These are phyloP conservation scores for Globisporangium solare DNA, from an alignment of 352 stramenopile genomes.

Conservation along the genomic window DNA sequence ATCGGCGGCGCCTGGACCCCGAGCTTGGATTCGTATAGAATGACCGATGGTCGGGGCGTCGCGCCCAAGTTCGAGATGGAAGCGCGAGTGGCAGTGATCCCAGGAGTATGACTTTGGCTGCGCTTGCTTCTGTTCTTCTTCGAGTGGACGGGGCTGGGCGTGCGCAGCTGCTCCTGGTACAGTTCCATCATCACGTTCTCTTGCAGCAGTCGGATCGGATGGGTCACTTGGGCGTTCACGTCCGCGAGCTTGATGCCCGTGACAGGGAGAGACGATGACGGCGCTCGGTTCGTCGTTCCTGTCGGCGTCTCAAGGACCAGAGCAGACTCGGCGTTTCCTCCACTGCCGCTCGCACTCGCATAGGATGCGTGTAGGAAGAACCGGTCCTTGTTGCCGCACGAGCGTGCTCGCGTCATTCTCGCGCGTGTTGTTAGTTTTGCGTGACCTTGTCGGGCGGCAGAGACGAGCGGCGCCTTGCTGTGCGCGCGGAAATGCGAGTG, in stretches of 20 bases:
- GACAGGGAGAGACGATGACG: neutral
- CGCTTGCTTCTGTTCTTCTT: slow-evolving; percentile 1
- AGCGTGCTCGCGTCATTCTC: too few relatives aligned
- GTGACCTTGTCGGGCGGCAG: neutral
- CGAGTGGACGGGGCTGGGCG: slow-evolving; percentile 11
- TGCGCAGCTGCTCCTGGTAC: slow-evolving; percentile 35
- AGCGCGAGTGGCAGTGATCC: neutral
- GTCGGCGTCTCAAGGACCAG: slow-evolving; percentile 7
- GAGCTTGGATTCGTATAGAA: slow-evolving; percentile 8
- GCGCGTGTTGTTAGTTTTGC: neutral
- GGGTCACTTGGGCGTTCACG: slow-evolving; percentile 7
- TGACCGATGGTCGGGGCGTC: slow-evolving; percentile 10
- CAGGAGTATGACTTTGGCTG: neutral
- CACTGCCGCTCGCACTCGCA: too few relatives aligned
- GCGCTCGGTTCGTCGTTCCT: neutral
- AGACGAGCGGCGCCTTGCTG: neutral
- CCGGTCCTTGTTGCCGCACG: too few relatives aligned
- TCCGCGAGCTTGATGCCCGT: slow-evolving; percentile 5
- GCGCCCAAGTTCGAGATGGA: slow-evolving; percentile 5
- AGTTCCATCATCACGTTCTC: slow-evolving; percentile 35
- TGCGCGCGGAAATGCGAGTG: too few relatives aligned
- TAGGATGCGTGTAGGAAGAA: too few relatives aligned
- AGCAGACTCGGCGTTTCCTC: neutral
- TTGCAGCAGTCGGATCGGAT: slow-evolving; percentile 30
- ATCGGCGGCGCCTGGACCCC: slow-evolving; percentile 1